A percentile compares a stretch with the other conserved stretches of the same genome.
phyloP scores from a whole-genome alignment of 2,329 filamentous ascomycete genomes.

The Colletotrichum cereale region DNA sequence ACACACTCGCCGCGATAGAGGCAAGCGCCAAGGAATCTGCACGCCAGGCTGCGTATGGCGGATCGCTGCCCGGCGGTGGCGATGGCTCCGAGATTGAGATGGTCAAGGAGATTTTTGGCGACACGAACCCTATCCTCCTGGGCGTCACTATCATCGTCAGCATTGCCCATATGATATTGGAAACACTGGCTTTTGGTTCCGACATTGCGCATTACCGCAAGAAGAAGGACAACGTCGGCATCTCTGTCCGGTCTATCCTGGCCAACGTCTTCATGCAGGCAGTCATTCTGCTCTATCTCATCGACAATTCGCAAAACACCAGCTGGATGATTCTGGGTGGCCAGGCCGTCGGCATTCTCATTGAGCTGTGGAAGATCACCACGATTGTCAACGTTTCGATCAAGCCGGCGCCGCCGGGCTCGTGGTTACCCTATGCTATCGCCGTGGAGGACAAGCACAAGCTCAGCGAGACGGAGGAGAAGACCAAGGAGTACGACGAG shows the following conservation, averaged over 20 bases:
- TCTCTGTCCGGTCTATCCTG: slow-evolving; percentile 94
- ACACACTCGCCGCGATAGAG: slow-evolving; percentile 85
- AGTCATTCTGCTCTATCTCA: slow-evolving; percentile 94
- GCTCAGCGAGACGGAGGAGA: slow-evolving; percentile 93
- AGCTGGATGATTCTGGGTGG: slow-evolving; percentile 99
- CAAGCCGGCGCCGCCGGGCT: slow-evolving; percentile 75
- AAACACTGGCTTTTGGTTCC: slow-evolving; percentile 95
- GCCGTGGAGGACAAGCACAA: slow-evolving; percentile 97
- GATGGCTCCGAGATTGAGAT: slow-evolving; percentile 97
- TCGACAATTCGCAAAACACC: slow-evolving; percentile 98
- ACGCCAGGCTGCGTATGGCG: slow-evolving; percentile 80
- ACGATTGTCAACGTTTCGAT: slow-evolving; percentile 92
- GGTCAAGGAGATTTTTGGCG: slow-evolving; percentile 94
- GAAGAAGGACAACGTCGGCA: slow-evolving; percentile 99
- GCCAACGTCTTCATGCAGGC: slow-evolving; percentile 98
- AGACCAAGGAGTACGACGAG: slow-evolving; percentile 98
- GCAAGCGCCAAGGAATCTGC: slow-evolving; percentile 87
- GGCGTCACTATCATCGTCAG: slow-evolving; percentile 86
- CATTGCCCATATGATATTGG: slow-evolving; percentile 92
- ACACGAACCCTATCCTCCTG: slow-evolving; percentile 93
- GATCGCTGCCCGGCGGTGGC: slow-evolving; percentile 78
- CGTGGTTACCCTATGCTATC: slow-evolving; percentile 82
- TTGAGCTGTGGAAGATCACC: slow-evolving; percentile 92
- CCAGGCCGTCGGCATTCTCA: slow-evolving; percentile 83
- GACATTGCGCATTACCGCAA: slow-evolving; percentile 99